Percentiles rank a stretch among this genome's conserved stretches.
Conservation (phyloP, 2,329 filamentous ascomycete genomes). For the Magnaporthiopsis incrustans region DNA sequence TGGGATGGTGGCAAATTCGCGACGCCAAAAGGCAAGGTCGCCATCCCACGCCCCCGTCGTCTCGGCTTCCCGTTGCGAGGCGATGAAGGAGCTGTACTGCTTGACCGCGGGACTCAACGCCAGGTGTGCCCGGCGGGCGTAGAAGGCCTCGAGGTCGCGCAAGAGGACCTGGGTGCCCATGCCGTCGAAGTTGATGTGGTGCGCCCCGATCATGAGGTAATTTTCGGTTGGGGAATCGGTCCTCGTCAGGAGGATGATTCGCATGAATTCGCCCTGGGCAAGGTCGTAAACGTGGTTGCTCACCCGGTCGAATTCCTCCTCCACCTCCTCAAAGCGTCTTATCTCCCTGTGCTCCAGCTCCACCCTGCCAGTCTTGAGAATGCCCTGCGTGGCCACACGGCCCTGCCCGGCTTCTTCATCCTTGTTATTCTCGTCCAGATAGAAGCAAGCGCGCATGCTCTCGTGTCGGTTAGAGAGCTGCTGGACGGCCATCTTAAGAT, state of each 20-base stretch:
- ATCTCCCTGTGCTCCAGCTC: slow-evolving; percentile 10
- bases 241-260: slow-evolving; percentile 26
- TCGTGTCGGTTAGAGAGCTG: slow-evolving; percentile 23
- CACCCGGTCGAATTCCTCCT: slow-evolving; percentile 23
- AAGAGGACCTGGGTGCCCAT: slow-evolving; percentile 34
- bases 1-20: slow-evolving; percentile 17
- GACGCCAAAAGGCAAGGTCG: slow-evolving; percentile 27
- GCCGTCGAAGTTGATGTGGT: slow-evolving; percentile 45
- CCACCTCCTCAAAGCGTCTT: slow-evolving; percentile 15
- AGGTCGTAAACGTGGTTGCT: slow-evolving; percentile 28
- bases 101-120: slow-evolving; percentile 13
- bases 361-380: slow-evolving; percentile 11
- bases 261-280: slow-evolving; percentile 23
- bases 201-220: slow-evolving; percentile 33
- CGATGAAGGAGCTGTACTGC: slow-evolving; percentile 24
- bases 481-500: slow-evolving; percentile 25
- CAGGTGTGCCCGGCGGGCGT: slow-evolving; percentile 18
- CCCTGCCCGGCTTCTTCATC: neutral
- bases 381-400: slow-evolving; percentile 8
- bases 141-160: slow-evolving; percentile 32
- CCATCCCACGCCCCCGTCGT: slow-evolving; percentile 12
- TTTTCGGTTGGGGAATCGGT: slow-evolving; percentile 22
- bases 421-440: slow-evolving; percentile 7
- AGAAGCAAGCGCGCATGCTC: slow-evolving; percentile 25
- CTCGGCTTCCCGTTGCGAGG: slow-evolving; percentile 22